phyloP scores from a whole-genome alignment of 345 rosid genomes.

The Salix purpurea region DNA sequence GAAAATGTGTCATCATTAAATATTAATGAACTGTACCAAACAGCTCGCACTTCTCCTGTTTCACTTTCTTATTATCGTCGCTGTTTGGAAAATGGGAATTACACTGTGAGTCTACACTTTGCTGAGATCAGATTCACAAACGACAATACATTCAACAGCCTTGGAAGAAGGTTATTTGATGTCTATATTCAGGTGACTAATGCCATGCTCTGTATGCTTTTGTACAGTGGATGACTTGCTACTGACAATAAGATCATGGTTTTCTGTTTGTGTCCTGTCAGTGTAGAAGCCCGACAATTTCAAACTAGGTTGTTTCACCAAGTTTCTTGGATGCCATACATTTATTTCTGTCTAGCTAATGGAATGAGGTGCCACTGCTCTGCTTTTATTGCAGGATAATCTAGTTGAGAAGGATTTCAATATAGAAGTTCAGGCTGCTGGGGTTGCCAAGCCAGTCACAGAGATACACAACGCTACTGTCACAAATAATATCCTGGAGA shows the following conservation, averaged over 20 bases:
- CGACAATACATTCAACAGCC: constrained; percentile 12
- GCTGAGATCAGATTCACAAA: constrained; percentile 27
- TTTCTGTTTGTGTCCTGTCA: neutral
- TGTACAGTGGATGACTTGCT: neutral
- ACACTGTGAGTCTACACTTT: constrained; percentile 26
- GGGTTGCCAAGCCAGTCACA: neutral
- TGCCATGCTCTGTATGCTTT: neutral
- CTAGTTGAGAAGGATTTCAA: constrained; percentile 8
- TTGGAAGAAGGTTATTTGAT: constrained; percentile 28
- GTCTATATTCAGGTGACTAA: constrained; percentile 30
- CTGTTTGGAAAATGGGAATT: constrained; percentile 22
- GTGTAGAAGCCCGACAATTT: neutral
- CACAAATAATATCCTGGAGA: constrained; percentile 3
- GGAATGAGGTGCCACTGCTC: neutral
- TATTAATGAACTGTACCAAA: constrained; percentile 6
- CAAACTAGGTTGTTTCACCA: neutral
- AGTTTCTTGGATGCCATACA: neutral
- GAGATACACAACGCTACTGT: neutral
- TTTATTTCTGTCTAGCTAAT: neutral
- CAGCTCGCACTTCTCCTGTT: constrained; percentile 15
- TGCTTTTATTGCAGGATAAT: neutral
- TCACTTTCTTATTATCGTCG: constrained; percentile 19
- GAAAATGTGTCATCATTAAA: constrained; percentile 1
- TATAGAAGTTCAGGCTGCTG: neutral
- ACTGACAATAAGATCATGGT: neutral